phyloP scores from a whole-genome alignment of 257 asterid species.

The Nicotiana otophora region DNA sequence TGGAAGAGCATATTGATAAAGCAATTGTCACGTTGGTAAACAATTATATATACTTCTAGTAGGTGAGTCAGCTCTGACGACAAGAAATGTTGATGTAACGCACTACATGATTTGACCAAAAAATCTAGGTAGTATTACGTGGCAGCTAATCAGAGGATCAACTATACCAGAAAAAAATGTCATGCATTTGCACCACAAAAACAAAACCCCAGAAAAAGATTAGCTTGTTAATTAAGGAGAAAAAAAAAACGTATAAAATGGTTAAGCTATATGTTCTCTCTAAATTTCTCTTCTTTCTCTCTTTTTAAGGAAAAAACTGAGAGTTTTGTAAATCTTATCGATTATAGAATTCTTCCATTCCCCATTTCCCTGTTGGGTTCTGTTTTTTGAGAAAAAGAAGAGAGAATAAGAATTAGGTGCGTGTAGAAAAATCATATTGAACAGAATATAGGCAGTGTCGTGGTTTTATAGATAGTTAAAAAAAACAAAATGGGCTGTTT shows the following conservation, averaged over 20 bases:
- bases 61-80: not conserved
- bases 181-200: conserved; percentile 2
- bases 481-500: conserved; percentile 62
- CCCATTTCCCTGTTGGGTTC: not conserved
- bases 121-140: not conserved
- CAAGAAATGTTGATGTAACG: not conserved
- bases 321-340: not conserved
- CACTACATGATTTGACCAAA: not conserved
- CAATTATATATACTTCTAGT: not conserved
- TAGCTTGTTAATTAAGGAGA: not conserved
- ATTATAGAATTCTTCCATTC: not conserved
- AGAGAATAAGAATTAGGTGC: conserved; percentile 2
- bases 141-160: not conserved
- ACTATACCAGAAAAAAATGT: not conserved
- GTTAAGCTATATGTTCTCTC: not conserved
- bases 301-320: conserved; percentile 2
- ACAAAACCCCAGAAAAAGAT: not conserved
- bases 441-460: not conserved
- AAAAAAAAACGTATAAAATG: not conserved
- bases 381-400: not conserved
- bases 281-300: conserved; percentile 8
- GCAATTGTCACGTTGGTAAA: not conserved
- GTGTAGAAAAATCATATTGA: not conserved
- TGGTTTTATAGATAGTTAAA: not conserved
- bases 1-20: not conserved